A percentile compares a stretch with the other conserved stretches of the same genome.
Conservation (phyloP, 495 filamentous ascomycete species). For the Staphylotrichum tortipilum region DNA sequence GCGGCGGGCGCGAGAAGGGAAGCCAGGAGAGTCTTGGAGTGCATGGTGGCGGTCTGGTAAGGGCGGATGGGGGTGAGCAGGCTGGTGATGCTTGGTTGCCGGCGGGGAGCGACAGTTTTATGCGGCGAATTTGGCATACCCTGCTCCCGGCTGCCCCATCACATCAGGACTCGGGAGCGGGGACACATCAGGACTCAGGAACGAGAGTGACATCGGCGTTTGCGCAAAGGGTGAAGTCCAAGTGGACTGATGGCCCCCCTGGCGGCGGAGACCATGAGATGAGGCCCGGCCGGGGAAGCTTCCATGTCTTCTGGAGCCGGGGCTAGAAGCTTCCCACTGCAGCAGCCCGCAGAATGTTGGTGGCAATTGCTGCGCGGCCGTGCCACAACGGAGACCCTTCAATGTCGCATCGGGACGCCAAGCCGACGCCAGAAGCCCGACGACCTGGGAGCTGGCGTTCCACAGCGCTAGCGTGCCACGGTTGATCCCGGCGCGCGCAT, state of each 20-base stretch:
- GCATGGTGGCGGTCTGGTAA: slow-evolving; percentile 12
- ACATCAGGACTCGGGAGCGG: not conserved
- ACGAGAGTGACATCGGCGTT: not conserved
- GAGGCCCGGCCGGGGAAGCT: not conserved
- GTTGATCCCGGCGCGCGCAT: not conserved
- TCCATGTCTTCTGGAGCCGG: not conserved
- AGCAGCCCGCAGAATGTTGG: too few species aligned
- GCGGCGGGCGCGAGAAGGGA: slow-evolving; percentile 24
- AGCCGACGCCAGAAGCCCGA: slow-evolving; percentile 2
- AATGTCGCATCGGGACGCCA: slow-evolving; percentile 12
- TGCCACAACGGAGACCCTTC: slow-evolving; percentile 13
- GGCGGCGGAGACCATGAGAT: too few species aligned
- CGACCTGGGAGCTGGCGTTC: too few species aligned
- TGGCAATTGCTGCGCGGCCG: too few species aligned
- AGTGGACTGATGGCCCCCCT: too few species aligned
- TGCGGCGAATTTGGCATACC: too few species aligned
- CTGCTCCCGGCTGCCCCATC: too few species aligned
- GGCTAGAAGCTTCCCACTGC: not conserved
- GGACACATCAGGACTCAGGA: not conserved
- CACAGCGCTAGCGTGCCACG: not conserved
- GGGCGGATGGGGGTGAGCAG: not conserved
- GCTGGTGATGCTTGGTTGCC: not conserved
- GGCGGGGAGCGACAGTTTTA: too few species aligned
- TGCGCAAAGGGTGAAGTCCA: too few species aligned
- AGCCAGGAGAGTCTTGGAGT: slow-evolving; percentile 13